Percentiles rank a stretch among this genome's conserved stretches.
phyloP scores from a whole-genome alignment of 352 stramenopile genomes.

The Pythium sukuiense region DNA sequence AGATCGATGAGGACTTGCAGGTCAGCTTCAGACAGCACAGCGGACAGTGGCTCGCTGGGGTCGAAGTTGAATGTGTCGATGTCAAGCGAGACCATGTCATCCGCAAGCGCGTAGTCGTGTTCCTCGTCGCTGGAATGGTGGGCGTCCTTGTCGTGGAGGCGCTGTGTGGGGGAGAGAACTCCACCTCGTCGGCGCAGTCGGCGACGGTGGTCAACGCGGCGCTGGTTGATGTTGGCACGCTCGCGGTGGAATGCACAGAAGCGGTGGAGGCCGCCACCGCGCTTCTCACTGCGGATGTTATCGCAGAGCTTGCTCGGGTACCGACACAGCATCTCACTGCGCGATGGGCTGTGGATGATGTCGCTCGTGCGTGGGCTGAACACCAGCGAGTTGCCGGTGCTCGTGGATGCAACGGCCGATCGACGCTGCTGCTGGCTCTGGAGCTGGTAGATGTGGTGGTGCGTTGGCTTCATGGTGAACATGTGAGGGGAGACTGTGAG shows the following conservation, averaged over 20 bases:
- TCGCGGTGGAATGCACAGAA: constrained; percentile 34
- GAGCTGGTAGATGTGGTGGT: constrained; percentile 8
- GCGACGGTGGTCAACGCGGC: constrained; percentile 28
- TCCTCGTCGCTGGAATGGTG: constrained; percentile 19
- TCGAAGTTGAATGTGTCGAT: constrained; percentile 13
- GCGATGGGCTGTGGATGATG: constrained; percentile 16
- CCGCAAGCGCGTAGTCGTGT: constrained; percentile 4
- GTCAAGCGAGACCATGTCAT: constrained; percentile 22
- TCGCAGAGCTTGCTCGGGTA: constrained; percentile 38
- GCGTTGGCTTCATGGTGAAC: constrained; percentile 23
- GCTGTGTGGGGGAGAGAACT: constrained; percentile 13
- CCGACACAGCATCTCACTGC: constrained; percentile 22
- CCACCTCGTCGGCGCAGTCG: constrained; percentile 17
- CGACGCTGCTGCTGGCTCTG: background rate
- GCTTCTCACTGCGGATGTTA: constrained; percentile 33
- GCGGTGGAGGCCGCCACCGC: constrained; percentile 29
- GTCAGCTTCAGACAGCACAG: constrained; percentile 18
- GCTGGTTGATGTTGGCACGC: constrained; percentile 35
- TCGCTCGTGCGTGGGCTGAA: constrained; percentile 12
- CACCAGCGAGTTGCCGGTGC: background rate
- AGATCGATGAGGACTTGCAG: constrained; percentile 21
- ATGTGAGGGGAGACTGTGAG: constrained; percentile 13
- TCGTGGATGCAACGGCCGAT: background rate
- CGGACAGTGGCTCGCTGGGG: constrained; percentile 11
- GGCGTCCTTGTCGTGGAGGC: constrained; percentile 7